Conservation (phyloP, 768 basidiomycete genomes). For the Leccinum obscurum region DNA sequence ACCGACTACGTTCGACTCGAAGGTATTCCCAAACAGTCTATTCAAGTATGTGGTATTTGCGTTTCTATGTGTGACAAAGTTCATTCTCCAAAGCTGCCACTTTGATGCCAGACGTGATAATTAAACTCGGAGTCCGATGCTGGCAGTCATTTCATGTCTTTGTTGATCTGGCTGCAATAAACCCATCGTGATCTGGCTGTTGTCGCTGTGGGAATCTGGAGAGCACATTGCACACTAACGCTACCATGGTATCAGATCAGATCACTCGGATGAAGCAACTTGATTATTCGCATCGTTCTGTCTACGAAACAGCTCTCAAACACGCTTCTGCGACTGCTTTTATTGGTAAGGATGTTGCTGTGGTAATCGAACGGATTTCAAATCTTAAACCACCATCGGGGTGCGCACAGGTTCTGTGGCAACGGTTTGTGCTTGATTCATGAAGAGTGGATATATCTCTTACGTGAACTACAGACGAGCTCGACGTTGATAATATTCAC, state of each 20-base stretch:
- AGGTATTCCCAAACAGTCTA: no score
- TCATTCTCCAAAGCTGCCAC: no score
- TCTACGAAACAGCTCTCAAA: background rate
- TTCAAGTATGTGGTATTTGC: no score
- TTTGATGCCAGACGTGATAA: no score
- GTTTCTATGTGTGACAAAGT: no score
- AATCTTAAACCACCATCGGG: background rate
- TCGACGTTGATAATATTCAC: background rate
- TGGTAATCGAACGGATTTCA: background rate
- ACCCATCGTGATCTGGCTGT: background rate
- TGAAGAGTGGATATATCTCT: background rate
- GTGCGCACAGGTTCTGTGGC: background rate
- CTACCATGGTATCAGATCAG: background rate
- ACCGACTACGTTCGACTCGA: no score
- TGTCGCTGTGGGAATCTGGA: background rate
- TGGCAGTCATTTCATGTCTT: no score
- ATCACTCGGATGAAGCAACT: background rate
- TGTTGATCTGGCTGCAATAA: background rate
- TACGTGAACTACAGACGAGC: background rate
- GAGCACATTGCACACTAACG: background rate
- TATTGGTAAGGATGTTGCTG: background rate
- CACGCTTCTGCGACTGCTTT: background rate
- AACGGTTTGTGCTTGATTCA: background rate
- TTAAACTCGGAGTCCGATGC: no score
- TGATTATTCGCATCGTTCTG: background rate